Evolutionary conservation across 2,329 filamentous ascomycete species (phyloP), one percentile per base, ranked within the genome.

Genomic region (Helotiales sp.): DNA sequence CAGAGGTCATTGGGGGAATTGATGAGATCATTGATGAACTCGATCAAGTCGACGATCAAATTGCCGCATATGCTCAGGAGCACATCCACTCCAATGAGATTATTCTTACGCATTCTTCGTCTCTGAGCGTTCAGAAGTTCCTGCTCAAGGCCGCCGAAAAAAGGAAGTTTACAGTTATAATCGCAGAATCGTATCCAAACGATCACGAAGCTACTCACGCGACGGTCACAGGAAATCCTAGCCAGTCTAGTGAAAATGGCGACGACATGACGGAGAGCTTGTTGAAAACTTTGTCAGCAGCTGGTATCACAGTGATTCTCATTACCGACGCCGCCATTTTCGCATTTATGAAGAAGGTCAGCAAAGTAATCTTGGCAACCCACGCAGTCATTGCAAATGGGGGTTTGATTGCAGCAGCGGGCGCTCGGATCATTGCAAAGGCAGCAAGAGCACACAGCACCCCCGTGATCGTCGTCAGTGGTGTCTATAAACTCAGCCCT

Each of bases 1-100:
- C 93, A 15, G 96, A 98, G 79, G 91, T 98, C 28, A 90, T 97
- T 71, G 92, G 96, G 74, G 96, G 94, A 49, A 97, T 99, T 75
- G 90, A 93, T 75, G 96, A 99, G 78, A 93, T 99, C 68, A 92
- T 97, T 79, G 96, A 99, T 76, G 96, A 99, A 80, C 89, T 99
- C 65, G 91, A 91, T 71, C 91, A 95, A 77, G 93, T 93, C 7
- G 96, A 97, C 77, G 93, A 97, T 76, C 93, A 97, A 79, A 96
- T 99, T 74, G 92, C 95, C 1, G 88, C 89, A 24, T 91, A 93
- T 71, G 92, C 94, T 2, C 91, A 97, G 70, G 92, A 96, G 57
- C 92, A 97, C 79, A 97, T 99, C 71, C 93, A 97, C 77, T 92
- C 93, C 0, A 93, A 95, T 76, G 95, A 99, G 79, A 91, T 94